A percentile compares a stretch with the other conserved stretches of the same genome.
These are phyloP conservation scores for Melastoma malabathricum DNA, from an alignment of 345 rosid genomes.

Conservation along the genomic window DNA sequence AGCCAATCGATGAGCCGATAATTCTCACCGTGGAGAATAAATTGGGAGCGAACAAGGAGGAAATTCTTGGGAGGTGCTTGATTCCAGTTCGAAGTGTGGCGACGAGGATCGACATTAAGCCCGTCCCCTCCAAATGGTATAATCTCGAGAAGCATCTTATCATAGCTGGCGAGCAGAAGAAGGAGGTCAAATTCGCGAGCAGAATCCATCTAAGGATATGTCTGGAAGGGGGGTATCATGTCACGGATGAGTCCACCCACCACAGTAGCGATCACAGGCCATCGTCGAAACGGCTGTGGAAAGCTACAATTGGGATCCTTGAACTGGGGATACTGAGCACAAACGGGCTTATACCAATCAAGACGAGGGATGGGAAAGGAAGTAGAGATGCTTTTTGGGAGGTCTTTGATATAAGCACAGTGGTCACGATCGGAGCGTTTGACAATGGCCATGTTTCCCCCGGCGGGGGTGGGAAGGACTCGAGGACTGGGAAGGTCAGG, in stretches of 20 bases:
- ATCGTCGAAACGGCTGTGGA: slow-evolving; percentile 29
- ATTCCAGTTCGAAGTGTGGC: too few relatives aligned
- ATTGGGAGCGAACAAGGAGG: slow-evolving; percentile 8
- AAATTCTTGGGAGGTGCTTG: too few relatives aligned
- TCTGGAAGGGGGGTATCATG: slow-evolving; percentile 29
- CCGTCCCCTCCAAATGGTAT: too few relatives aligned
- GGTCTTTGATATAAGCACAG: slow-evolving; percentile 27
- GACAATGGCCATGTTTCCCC: slow-evolving; percentile 24
- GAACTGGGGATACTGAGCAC: slow-evolving; percentile 23
- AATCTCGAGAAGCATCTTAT: slow-evolving; percentile 12
- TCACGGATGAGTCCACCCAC: slow-evolving; percentile 26
- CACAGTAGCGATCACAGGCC: slow-evolving; percentile 26
- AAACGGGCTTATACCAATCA: slow-evolving; percentile 24
- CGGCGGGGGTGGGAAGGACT: slow-evolving; percentile 13
- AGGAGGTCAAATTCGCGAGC: slow-evolving; percentile 21
- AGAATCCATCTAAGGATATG: slow-evolving; percentile 25
- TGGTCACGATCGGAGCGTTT: slow-evolving; percentile 23
- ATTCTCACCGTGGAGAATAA: slow-evolving; percentile 20
- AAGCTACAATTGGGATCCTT: slow-evolving; percentile 21
- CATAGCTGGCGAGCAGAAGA: slow-evolving; percentile 15
- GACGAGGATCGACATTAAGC: too few relatives aligned
- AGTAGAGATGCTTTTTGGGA: slow-evolving; percentile 33
- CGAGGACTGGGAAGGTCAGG: slow-evolving; percentile 23
- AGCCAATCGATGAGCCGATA: slow-evolving; percentile 23
- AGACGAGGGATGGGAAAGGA: slow-evolving; percentile 21